Conservation (phyloP, 1,139 yeast species). For the Komagataea norvegica region DNA sequence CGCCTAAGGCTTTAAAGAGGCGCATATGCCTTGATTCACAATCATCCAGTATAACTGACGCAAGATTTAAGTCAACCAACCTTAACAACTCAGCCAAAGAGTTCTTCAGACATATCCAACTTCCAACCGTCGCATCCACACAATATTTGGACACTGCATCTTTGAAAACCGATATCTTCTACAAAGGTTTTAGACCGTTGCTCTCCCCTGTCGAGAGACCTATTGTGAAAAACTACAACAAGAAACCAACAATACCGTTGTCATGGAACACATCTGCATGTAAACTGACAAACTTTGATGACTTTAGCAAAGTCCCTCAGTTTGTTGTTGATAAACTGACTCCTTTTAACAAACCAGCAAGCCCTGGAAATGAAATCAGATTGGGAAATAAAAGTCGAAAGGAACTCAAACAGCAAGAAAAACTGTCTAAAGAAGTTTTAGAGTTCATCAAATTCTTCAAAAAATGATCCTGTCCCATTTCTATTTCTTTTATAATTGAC, state of each 20-base stretch:
- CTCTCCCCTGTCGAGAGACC: slow-evolving; percentile 24
- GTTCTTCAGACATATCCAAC: slow-evolving; percentile 7
- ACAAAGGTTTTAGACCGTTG: slow-evolving; percentile 24
- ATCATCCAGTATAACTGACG: slow-evolving; percentile 6
- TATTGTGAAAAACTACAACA: slow-evolving; percentile 10
- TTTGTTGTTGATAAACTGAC: slow-evolving; percentile 24
- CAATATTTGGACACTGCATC: slow-evolving; percentile 19
- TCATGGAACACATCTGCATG: slow-evolving; percentile 25
- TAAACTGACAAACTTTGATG: slow-evolving; percentile 22
- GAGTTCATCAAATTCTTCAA: slow-evolving; percentile 25
- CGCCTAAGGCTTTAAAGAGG: slow-evolving; percentile 6
- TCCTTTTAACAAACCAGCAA: slow-evolving; percentile 21
- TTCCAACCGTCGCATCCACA: slow-evolving; percentile 24
- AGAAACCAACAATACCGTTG: slow-evolving; percentile 21
- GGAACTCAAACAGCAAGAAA: slow-evolving; percentile 21
- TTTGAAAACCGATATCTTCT: slow-evolving; percentile 20
- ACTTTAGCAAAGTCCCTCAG: slow-evolving; percentile 23
- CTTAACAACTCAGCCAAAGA: slow-evolving; percentile 4
- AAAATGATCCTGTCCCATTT: slow-evolving; percentile 12
- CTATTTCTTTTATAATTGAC: too few relatives aligned
- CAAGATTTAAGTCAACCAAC: slow-evolving; percentile 3
- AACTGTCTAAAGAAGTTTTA: slow-evolving; percentile 21
- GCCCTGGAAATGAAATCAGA: slow-evolving; percentile 26
- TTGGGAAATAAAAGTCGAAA: slow-evolving; percentile 20
- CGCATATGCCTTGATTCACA: slow-evolving; percentile 8